Base-by-base conservation (phyloP, 768 basidiomycete genomes). In the Sarcomyxa edulis region DNA sequence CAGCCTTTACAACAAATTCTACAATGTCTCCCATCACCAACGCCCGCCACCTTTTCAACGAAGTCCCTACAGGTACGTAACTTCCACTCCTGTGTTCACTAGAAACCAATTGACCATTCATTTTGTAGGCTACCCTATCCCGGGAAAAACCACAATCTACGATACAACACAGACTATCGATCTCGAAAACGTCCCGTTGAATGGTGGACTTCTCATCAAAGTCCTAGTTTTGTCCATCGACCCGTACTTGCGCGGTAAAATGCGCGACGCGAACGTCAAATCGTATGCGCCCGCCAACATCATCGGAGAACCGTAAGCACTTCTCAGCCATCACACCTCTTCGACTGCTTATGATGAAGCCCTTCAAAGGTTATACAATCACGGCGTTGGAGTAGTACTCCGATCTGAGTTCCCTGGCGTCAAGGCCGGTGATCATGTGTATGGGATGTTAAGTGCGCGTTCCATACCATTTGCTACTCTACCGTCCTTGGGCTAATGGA, bases 181-280 rank as follows among this genome's bases (percentile, higher is more conserved):
- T 46, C 41, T 68, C 7, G 68, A 70, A 2, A 59, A 39, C 25
- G 59, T 63, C 0, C 48, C 56, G 1, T 49, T 69, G 33, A 49
- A 67, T 20, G 64, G 66, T 0, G 65, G 66, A 0, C 46, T 68
- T 33, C 48, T 76, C 19, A 42, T 71, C 43, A 75, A 72, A 52
- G 65, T 61, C 0, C 54, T 74, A 10, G 55, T 60, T 5, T 46
- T 76, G 11, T 66, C 66, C 11, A 49, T 74, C 27, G 75, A 75
- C 35, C 72, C 72, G 0, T 71, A 68, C 45, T 19, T 71, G 43
- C 45, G 65, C 11, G 57, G 58, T 7, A 45, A 49, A 27, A 70
- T 72, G 72, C 48, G 60, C 5, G 46, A 46, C 7, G 32, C 50
- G 2, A 42, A 46, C 2, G 32, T 48, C 16, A 29, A 56, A 18